Conservation (phyloP, 345 rosid species). For the Turritis glabra region DNA sequence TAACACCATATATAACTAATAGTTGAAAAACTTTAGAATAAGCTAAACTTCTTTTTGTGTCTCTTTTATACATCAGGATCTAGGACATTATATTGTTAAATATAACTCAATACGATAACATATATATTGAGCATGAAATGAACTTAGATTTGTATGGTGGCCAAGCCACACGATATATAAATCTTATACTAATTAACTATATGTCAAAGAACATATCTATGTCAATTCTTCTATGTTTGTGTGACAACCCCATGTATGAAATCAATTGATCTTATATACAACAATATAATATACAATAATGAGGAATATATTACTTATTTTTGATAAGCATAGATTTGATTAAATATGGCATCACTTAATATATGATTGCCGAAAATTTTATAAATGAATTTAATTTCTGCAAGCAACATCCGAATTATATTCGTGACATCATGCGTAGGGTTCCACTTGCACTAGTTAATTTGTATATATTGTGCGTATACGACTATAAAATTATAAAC, state of each 20-base stretch:
- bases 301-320: neutral
- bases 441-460: slow-evolving; percentile 26
- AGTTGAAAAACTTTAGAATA: neutral
- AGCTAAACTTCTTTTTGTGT: neutral
- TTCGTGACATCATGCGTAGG: slow-evolving; percentile 26
- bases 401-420: slow-evolving; percentile 27
- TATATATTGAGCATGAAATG: neutral
- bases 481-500: neutral
- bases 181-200: neutral
- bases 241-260: neutral
- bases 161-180: neutral
- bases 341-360: neutral
- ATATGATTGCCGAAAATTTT: neutral
- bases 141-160: neutral
- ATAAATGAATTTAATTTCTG: slow-evolving; percentile 14
- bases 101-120: neutral
- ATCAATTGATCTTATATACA: neutral
- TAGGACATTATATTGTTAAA: neutral
- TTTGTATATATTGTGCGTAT: slow-evolving; percentile 7
- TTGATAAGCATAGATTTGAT: neutral
- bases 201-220: neutral
- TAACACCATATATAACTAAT: neutral
- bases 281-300: neutral
- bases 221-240: neutral
- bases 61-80: neutral